A percentile compares a stretch with the other conserved stretches of the same genome.
Evolutionary conservation across 1,139 yeast genomes (phyloP).

Genomic region (Yamadazyma dendronema): DNA sequence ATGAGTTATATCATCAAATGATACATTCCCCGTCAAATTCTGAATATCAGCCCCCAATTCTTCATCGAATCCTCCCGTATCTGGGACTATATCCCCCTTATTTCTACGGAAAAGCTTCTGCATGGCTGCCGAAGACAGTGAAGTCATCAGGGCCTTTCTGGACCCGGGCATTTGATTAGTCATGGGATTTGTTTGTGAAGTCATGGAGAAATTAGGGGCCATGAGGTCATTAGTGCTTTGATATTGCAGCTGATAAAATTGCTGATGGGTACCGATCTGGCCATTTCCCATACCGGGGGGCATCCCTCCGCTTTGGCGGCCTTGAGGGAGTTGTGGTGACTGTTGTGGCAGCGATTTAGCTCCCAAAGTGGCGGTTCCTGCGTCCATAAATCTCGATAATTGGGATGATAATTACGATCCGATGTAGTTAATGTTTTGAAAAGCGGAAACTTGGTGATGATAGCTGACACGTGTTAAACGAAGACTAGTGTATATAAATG

Average conservation of each 20-base stretch:
- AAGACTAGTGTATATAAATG: no score
- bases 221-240: constrained; percentile 17
- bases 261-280: constrained; percentile 10
- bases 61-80: constrained; percentile 42
- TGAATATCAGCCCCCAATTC: constrained; percentile 51
- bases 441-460: no score
- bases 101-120: constrained; percentile 46
- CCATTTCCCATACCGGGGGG: neutral
- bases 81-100: constrained; percentile 21
- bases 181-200: constrained; percentile 3
- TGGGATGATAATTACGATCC: no score
- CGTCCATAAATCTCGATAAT: constrained; percentile 12
- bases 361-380: constrained; percentile 12
- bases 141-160: constrained; percentile 44
- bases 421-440: no score
- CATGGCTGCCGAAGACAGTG: constrained; percentile 37
- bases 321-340: neutral
- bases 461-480: no score
- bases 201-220: constrained; percentile 16
- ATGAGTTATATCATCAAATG: constrained; percentile 64
- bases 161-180: constrained; percentile 14
- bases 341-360: constrained; percentile 1
- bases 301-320: no score
- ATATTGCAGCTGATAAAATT: constrained; percentile 8
- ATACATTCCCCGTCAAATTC: constrained; percentile 41